phyloP scores from a whole-genome alignment of 129 eudicot species.

The Kitagawia praeruptora region DNA sequence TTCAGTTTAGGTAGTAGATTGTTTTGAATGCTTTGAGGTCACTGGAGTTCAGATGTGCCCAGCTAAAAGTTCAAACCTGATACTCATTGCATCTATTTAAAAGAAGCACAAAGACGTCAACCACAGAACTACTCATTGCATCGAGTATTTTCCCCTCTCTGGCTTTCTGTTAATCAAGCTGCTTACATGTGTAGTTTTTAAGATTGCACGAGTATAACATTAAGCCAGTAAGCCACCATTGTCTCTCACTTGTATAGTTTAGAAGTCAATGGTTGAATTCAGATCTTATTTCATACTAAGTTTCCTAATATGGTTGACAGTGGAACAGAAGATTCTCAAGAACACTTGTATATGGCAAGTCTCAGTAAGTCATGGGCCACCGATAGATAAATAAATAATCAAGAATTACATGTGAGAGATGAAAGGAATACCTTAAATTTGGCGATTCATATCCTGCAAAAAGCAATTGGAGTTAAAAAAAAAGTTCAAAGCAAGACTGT shows the following conservation, averaged over 20 bases:
- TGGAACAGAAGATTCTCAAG: too few species aligned
- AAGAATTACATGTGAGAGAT: background rate
- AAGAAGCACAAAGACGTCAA: too few species aligned
- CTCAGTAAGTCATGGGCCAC: background rate
- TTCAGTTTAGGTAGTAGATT: background rate
- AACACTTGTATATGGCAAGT: too few species aligned
- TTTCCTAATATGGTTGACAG: background rate
- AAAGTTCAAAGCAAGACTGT: background rate
- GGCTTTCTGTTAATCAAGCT: too few species aligned
- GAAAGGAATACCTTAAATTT: conserved; percentile 29
- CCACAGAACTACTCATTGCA: too few species aligned
- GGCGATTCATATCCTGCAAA: conserved; percentile 49
- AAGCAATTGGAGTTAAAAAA: background rate
- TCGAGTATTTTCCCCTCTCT: too few species aligned
- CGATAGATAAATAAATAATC: background rate
- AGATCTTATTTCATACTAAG: background rate
- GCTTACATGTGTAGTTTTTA: too few species aligned
- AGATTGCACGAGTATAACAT: too few species aligned
- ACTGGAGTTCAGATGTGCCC: too few species aligned
- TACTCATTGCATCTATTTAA: background rate
- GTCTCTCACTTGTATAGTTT: background rate
- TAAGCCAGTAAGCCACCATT: too few species aligned
- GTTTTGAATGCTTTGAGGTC: background rate
- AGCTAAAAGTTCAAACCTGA: too few species aligned
- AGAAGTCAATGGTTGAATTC: background rate